phyloP scores from a whole-genome alignment of 73 alveolate genomes.

The Paramecium sonneborni region DNA sequence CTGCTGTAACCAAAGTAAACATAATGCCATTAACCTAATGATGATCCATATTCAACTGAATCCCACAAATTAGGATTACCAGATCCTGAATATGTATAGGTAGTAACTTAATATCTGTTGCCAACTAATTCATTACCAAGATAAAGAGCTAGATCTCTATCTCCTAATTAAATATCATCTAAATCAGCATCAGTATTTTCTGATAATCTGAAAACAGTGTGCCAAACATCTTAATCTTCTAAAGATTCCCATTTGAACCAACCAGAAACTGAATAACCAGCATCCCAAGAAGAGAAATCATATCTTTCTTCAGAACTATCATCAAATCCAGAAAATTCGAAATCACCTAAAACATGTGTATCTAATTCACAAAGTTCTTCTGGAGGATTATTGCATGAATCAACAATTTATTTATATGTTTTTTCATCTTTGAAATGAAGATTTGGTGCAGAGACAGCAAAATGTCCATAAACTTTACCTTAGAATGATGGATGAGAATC shows the following conservation, averaged over 20 bases:
- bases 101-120: neutral
- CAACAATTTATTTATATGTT: neutral
- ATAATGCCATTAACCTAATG: neutral
- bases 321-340: neutral
- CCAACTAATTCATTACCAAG: constrained; percentile 18
- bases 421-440: neutral
- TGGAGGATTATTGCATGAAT: neutral
- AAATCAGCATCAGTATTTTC: neutral
- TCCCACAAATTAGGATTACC: constrained; percentile 26
- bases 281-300: neutral
- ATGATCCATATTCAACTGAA: neutral
- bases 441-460: neutral
- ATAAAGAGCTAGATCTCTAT: constrained; percentile 2
- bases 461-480: constrained; percentile 18
- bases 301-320: neutral
- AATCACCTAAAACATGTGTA: neutral
- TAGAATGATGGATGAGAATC: constrained; percentile 35
- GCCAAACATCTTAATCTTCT: neutral
- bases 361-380: neutral
- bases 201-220: neutral
- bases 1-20: neutral
- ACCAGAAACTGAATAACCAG: neutral
- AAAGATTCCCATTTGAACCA: neutral
- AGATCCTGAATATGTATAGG: neutral
- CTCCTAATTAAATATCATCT: neutral